A percentile compares a stretch with the other conserved stretches of the same genome.
Conservation (phyloP, 441 rosid genomes). For the Geranium incanum region DNA sequence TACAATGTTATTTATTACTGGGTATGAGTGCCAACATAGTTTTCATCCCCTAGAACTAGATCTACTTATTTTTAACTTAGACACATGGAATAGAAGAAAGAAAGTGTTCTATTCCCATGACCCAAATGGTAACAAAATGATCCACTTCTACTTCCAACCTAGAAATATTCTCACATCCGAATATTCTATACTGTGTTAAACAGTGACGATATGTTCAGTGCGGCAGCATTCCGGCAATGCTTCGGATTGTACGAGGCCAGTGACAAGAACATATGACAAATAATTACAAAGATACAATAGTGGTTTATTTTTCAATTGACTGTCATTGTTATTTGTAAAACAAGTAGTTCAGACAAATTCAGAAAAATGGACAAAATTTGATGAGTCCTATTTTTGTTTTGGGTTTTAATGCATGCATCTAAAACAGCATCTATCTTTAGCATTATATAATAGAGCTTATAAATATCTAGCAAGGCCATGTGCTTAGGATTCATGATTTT, state of each 20-base stretch:
- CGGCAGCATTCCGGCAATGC: neutral
- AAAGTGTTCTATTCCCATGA: neutral
- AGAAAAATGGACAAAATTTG: neutral
- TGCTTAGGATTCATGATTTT: neutral
- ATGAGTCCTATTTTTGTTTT: neutral
- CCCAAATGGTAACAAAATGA: neutral
- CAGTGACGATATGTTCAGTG: neutral
- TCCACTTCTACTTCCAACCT: neutral
- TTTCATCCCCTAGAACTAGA: neutral
- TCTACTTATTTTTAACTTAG: neutral
- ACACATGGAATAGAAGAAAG: neutral
- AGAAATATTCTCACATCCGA: neutral
- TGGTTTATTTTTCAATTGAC: neutral
- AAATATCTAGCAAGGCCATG: slow-evolving; percentile 8
- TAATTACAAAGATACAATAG: neutral
- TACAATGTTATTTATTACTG: neutral
- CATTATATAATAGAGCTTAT: neutral
- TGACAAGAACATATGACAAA: neutral
- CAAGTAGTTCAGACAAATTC: slow-evolving; percentile 4
- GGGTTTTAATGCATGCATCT: slow-evolving; percentile 1
- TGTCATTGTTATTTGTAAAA: neutral
- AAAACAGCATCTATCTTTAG: neutral
- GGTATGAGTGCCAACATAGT: neutral
- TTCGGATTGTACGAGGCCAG: neutral
- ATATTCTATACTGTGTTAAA: neutral